Evolutionary conservation across 2,329 filamentous ascomycete species (phyloP), one percentile per base, ranked within the genome.

Genomic region (Aspergillus cejpii): DNA sequence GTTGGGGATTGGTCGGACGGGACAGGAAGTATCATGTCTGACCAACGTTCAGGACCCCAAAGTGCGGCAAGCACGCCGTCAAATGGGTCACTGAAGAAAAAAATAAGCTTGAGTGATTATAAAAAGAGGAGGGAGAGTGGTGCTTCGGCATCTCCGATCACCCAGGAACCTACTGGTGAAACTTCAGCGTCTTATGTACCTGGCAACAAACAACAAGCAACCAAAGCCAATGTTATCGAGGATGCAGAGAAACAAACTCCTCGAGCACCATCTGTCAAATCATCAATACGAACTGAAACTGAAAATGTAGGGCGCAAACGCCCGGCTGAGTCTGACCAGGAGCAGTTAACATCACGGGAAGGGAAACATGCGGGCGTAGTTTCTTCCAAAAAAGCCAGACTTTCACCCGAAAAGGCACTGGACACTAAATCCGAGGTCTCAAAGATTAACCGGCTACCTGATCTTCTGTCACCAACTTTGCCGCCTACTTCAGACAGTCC

Each of bases 81-180:
- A 36, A 64, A 57, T 41, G 62, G 54, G 10, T 69, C 71, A 15
- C 50, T 61, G 19, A 81, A 78, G 65, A 82, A 80, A 68, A 82
- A 80, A 62, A 81, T 83, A 49, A 80, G 70, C 43, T 62, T 83
- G 42, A 76, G 72, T 33, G 78, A 77, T 29, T 83, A 82, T 63
- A 81, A 78, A 62, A 77, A 73, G 48, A 79, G 79, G 58, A 73
- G 65, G 48, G 70, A 64, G 43, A 67, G 59, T 33, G 62, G 58
- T 7, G 47, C 62, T 8, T 57, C 54, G 14, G 49, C 57, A 5
- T 55, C 56, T 12, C 57, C 61, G 12, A 50, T 60, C 36, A 50
- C 44, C 37, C 57, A 56, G 33, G 55, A 61, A 43, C 36, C 43
- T 26, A 26, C 39, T 28, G 48, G 40, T 31, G 55, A 58, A 33